Evolutionary conservation across 2,329 filamentous ascomycete species (phyloP), one percentile per base, ranked within the genome.

Genomic region (Lasiodiplodia sp.): DNA sequence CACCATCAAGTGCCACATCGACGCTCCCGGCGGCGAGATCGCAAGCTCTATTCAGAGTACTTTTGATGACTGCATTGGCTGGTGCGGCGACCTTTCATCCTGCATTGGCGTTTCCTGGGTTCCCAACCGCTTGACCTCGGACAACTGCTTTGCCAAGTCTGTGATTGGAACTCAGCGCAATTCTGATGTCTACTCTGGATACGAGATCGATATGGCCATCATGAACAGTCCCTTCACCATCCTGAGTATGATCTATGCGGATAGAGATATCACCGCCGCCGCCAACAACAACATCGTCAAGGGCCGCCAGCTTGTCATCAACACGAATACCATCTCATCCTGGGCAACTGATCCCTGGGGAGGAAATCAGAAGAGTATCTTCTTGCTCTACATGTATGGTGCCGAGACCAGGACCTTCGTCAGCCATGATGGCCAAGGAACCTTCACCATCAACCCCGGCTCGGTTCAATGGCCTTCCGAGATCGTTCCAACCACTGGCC

Each of bases 371-470:
- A 64, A 64, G 60, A 52, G 44, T 10, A 64, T 64, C 47, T 64
- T 52, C 44, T 5, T 64, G 60, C 60, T 64, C 11, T 64, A 64
- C 47, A 64, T 64, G 60, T 64, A 64, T 28, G 60, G 60, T 8
- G 60, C 60, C 11, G 60, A 64, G 47, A 64, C 60, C 5, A 10
- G 60, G 12, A 64, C 60, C 28, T 64, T 52, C 12, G 47, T 52
- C 28, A 23, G 28, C 44, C 14, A 4, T 7, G 44, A 64, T 8
- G 60, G 60, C 10, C 23, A 31, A 11, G 60, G 60, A 4, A 25
- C n/a, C 25, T 51, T 52, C 47, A 38, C 31, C 60, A 64, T 64
- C 47, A 38, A 23, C 11, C 44, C 60, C 31, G 47, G 47, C 12
- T 11, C 56, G 8, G 37, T 47, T 1, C 31, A 38, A 47, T n/a